Percentiles rank a stretch among this genome's conserved stretches.
Conservation (phyloP, 768 basidiomycete genomes). For the Polyporus arcularius region DNA sequence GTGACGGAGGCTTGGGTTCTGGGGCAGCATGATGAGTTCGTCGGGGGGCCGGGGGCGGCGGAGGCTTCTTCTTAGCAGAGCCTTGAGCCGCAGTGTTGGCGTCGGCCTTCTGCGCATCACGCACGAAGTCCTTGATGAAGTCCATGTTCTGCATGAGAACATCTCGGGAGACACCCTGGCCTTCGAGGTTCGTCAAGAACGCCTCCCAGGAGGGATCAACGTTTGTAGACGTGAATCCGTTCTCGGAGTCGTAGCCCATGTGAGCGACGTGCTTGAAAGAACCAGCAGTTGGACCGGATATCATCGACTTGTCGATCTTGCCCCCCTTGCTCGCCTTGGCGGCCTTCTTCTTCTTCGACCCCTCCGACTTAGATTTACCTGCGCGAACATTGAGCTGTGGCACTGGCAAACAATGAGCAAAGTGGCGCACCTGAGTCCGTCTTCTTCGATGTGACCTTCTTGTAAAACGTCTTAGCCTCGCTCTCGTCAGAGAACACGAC, state of each 20-base stretch:
- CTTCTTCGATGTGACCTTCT: slow-evolving; percentile 77
- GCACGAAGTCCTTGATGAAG: slow-evolving; percentile 85
- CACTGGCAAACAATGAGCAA: neutral
- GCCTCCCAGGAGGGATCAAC: slow-evolving; percentile 90
- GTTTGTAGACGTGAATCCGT: slow-evolving; percentile 82
- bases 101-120: slow-evolving; percentile 43
- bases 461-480: slow-evolving; percentile 83
- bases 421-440: slow-evolving; percentile 25
- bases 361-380: slow-evolving; percentile 54
- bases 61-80: slow-evolving; percentile 33
- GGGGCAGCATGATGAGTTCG: slow-evolving; percentile 22
- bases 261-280: slow-evolving; percentile 91
- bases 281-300: slow-evolving; percentile 76
- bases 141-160: slow-evolving; percentile 79
- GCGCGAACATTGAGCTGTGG: neutral
- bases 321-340: slow-evolving; percentile 64
- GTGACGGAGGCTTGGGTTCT: slow-evolving; percentile 44
- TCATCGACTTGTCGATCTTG: slow-evolving; percentile 90
- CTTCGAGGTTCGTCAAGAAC: slow-evolving; percentile 65
- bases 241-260: slow-evolving; percentile 90
- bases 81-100: slow-evolving; percentile 23
- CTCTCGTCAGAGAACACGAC: slow-evolving; percentile 86
- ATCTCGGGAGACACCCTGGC: slow-evolving; percentile 64
- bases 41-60: slow-evolving; percentile 41
- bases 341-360: slow-evolving; percentile 47